Conservation (phyloP, 2,329 filamentous ascomycete species). For the Ilyonectria sp. region DNA sequence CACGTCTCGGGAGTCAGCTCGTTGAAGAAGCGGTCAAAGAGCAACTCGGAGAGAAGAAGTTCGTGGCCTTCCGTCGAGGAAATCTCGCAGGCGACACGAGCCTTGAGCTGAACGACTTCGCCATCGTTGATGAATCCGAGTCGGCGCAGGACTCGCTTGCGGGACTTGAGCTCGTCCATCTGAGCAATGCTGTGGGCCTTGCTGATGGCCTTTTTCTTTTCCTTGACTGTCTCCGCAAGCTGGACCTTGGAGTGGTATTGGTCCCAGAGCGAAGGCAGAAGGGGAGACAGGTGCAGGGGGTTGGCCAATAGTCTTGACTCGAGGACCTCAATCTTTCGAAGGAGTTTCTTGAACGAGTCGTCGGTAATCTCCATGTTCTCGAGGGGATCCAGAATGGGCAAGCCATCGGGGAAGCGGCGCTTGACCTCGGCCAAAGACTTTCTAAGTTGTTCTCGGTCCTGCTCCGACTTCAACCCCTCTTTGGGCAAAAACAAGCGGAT, state of each 20-base stretch:
- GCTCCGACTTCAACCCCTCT: conserved; percentile 74
- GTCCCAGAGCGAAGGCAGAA: conserved; percentile 87
- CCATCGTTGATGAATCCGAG: conserved; percentile 96
- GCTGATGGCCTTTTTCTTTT: conserved; percentile 87
- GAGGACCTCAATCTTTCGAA: conserved; percentile 96
- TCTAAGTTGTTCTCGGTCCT: conserved; percentile 77
- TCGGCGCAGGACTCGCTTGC: conserved; percentile 94
- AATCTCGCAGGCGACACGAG: conserved; percentile 97
- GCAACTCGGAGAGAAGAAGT: conserved; percentile 89
- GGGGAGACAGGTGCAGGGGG: conserved; percentile 90
- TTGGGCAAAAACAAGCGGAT: conserved; percentile 87
- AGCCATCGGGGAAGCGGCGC: conserved; percentile 91
- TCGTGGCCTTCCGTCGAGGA: conserved; percentile 93
- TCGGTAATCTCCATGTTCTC: conserved; percentile 97
- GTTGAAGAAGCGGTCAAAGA: conserved; percentile 99
- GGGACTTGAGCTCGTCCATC: conserved; percentile 94
- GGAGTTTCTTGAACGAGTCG: conserved; percentile 91
- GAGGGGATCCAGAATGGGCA: conserved; percentile 91
- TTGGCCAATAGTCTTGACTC: conserved; percentile 92
- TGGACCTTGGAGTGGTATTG: conserved; percentile 88
- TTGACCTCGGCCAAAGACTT: conserved; percentile 84
- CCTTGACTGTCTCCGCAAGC: conserved; percentile 84
- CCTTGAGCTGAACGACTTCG: conserved; percentile 97
- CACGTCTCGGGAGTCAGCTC: conserved; percentile 90
- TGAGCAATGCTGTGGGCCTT: conserved; percentile 91